Base-by-base conservation (phyloP, 148 eudicot genomes). In the Cornus controversa region DNA sequence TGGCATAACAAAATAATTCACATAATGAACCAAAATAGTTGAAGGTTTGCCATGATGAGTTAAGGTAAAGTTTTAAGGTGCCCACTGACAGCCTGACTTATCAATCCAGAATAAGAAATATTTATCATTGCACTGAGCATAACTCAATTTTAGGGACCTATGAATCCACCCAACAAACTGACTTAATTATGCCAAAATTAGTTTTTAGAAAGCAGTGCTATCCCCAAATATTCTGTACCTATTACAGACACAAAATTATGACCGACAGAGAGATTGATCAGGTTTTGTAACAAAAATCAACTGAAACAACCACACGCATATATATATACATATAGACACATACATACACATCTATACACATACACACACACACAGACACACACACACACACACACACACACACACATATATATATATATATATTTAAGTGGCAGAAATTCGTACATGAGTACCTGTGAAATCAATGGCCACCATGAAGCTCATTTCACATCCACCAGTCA, bases 381-480 rank as follows among this genome's bases (percentile, higher is more conserved):
- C n/a, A n/a, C n/a, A n/a, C n/a, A n/a, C n/a, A n/a, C n/a, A n/a
- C n/a, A n/a, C n/a, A n/a, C n/a, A n/a, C n/a, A n/a, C n/a, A n/a
- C n/a, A n/a, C n/a, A n/a, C n/a, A n/a, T n/a, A n/a, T n/a, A n/a
- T n/a, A n/a, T n/a, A n/a, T n/a, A n/a, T n/a, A n/a, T n/a, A n/a
- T n/a, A 45, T 26, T 40, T n/a, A 28, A 42, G 62, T 72, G 67
- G 45, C 25, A 62, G 24, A 70, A 67, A 70, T 42, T 69, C 60
- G 14, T 50, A 66, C 63, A 66, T 53, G 74, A 57, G 64, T 85
- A 96, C 99, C 99, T 70, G 99, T 96, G 87, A 93, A 96, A 87
- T 96, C 99, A 79, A 96, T 81, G 36, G 99, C 99, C 77, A 96
- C 98, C 99, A 96, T 96, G 86, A 93, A 96, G 80, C 92, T 96